These are phyloP conservation scores for Vinca minor DNA, from an alignment of 257 asterid genomes.

Conservation along the genomic window DNA sequence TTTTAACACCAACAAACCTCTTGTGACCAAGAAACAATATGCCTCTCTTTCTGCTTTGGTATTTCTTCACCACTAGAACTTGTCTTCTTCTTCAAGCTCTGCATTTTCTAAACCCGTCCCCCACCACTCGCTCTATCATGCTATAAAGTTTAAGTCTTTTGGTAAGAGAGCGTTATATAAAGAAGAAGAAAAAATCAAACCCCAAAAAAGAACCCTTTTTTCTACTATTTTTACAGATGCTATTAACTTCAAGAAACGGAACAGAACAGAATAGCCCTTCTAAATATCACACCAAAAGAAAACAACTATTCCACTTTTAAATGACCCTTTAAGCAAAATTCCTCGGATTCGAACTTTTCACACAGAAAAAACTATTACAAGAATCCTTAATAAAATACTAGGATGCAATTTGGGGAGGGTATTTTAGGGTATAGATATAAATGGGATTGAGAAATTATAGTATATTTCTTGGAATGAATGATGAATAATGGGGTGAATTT, in stretches of 20 bases:
- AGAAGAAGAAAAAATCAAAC: conserved; percentile 8
- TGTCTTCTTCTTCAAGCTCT: conserved; percentile 53
- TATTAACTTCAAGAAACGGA: too few relatives aligned
- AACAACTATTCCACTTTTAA: too few relatives aligned
- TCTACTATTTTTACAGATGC: too few relatives aligned
- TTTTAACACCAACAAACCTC: conserved; percentile 49
- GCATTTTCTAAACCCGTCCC: conserved; percentile 37
- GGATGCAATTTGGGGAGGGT: conserved; percentile 28
- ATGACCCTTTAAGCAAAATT: too few relatives aligned
- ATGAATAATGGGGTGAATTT: too few relatives aligned
- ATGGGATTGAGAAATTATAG: not conserved
- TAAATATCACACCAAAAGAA: too few relatives aligned
- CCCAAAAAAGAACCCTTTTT: conserved; percentile 24
- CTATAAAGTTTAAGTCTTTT: conserved; percentile 51
- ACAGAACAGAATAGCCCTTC: conserved; percentile 23
- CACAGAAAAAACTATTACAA: conserved; percentile 10
- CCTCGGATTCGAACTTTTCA: conserved; percentile 59
- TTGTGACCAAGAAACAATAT: conserved; percentile 96
- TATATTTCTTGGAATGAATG: too few relatives aligned
- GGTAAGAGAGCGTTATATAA: conserved; percentile 41
- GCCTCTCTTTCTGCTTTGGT: conserved; percentile 79
- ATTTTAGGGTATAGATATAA: conserved; percentile 2
- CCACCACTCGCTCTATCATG: conserved; percentile 56
- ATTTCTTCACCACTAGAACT: conserved; percentile 14
- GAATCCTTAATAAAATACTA: conserved; percentile 23